These are phyloP conservation scores for Irpex lacteus DNA, from an alignment of 1,284 basidiomycete species.

Conservation along the genomic window DNA sequence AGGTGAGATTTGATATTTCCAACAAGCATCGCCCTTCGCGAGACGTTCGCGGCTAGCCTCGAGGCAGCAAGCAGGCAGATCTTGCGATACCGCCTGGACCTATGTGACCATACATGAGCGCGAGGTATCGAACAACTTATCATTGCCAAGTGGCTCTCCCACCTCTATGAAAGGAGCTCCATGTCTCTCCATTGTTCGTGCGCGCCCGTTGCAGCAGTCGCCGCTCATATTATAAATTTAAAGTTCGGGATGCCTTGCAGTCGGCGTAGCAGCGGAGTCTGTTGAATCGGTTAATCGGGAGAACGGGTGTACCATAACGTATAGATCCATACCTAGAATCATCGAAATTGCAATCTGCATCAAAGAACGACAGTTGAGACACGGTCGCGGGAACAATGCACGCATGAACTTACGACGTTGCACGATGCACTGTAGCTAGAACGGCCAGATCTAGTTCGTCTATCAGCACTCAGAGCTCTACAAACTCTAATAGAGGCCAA, in stretches of 20 bases:
- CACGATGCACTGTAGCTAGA: neutral
- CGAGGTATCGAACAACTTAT: neutral
- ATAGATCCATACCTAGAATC: neutral
- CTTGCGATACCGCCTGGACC: conserved; percentile 4
- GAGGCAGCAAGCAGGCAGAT: conserved; percentile 8
- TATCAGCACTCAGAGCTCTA: neutral
- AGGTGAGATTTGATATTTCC: neutral
- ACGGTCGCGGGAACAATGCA: neutral
- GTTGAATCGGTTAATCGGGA: neutral
- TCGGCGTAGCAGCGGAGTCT: neutral
- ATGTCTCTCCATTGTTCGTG: neutral
- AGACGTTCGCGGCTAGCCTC: conserved; percentile 13
- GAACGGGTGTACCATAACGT: neutral
- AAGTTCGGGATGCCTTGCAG: neutral
- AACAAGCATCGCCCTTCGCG: neutral
- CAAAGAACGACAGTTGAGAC: neutral
- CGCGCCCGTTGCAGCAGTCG: neutral
- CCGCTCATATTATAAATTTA: neutral
- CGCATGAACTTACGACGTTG: neutral
- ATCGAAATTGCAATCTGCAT: neutral
- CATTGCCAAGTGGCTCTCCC: neutral
- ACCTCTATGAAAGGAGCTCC: neutral
- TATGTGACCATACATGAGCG: conserved; percentile 2
- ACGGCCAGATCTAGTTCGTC: neutral
- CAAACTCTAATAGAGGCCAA: neutral